Evolutionary conservation across 2,329 filamentous ascomycete species (phyloP).

Genomic region (Aspergillus oerlinghausenensis): DNA sequence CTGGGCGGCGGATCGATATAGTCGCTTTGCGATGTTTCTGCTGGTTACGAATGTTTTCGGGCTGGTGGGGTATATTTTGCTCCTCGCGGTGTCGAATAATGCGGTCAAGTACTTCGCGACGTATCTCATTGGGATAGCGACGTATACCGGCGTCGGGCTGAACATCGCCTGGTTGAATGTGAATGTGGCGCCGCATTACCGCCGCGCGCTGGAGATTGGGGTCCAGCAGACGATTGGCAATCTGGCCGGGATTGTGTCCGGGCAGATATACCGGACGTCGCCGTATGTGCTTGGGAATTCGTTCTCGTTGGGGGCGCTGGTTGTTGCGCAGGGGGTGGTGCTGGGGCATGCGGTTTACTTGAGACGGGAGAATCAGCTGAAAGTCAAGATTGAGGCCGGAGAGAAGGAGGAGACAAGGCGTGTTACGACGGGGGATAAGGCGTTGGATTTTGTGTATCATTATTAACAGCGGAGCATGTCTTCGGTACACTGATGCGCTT

Average conservation of each 20-base stretch:
- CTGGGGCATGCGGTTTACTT: constrained; percentile 42
- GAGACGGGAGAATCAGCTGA: constrained; percentile 36
- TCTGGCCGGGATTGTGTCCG: constrained; percentile 45
- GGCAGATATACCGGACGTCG: constrained; percentile 41
- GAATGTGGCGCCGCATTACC: constrained; percentile 46
- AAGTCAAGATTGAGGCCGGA: constrained; percentile 38
- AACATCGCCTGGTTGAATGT: constrained; percentile 47
- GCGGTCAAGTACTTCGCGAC: constrained; percentile 49
- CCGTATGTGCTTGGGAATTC: constrained; percentile 35
- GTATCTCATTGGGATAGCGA: constrained; percentile 46
- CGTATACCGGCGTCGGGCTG: constrained; percentile 47
- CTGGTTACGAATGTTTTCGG: constrained; percentile 40
- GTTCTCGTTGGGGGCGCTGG: constrained; percentile 35
- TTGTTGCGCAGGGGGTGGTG: constrained; percentile 36
- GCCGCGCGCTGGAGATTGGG: constrained; percentile 45
- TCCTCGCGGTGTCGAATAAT: constrained; percentile 46
- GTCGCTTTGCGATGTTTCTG: constrained; percentile 27
- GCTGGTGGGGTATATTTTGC: constrained; percentile 48
- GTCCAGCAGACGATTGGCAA: constrained; percentile 47
- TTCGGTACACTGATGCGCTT: no score
- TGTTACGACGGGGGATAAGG: constrained; percentile 45
- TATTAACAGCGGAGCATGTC: constrained; percentile 12
- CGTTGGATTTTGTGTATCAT: constrained; percentile 48
- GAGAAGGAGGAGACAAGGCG: constrained; percentile 40
- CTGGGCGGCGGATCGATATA: constrained; percentile 44